Base-by-base conservation (phyloP, 441 rosid genomes). In the Arabidopsis hybrid region DNA sequence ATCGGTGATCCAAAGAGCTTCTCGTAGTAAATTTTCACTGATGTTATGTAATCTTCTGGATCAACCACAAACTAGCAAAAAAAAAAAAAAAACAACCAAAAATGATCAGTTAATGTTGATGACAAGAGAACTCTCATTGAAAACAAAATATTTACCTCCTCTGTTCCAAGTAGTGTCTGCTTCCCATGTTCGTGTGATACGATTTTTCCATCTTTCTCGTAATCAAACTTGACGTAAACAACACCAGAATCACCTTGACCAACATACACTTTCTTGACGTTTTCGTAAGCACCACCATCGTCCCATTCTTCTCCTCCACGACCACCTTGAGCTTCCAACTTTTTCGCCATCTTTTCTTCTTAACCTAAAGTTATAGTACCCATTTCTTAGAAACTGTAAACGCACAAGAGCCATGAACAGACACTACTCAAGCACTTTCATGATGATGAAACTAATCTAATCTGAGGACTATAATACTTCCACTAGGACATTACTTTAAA, bases 211-310 rank as follows among this genome's bases (percentile, higher is more conserved):
- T 67, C 73, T 51, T 77, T 77, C 62, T 66, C 73, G 65, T 72
- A 77, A 35, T 78, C 77, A 35, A 78, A 71, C 60, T 72, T 67
- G 45, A 72, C 31, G 34, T 78, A 78, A 26, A 59, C 81, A 11
- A 78, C 73, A 29, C 77, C 77, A 32, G 73, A 78, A 56, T 72
- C 73, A 52, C 76, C 80, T 66, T 77, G 73, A 58, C 80, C 77
- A 0, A 72, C 77, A 21, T 73, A 67, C 5, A 78, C 77, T 67
- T 67, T 72, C 70, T 64, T 78, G 26, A 77, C 72, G 14, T 61
- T 64, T 7, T 73, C 61, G 6, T 56, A 62, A 56, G 7, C 60
- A 73, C 73, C 81, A 60, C 70, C 81, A 40, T 78, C 81, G 47
- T 72, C 74, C 74, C 74, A 73, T 31, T 1, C 10, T 13, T 68